Base-by-base conservation (phyloP, 2,329 filamentous ascomycete genomes). In the Aspergillus flavus region DNA sequence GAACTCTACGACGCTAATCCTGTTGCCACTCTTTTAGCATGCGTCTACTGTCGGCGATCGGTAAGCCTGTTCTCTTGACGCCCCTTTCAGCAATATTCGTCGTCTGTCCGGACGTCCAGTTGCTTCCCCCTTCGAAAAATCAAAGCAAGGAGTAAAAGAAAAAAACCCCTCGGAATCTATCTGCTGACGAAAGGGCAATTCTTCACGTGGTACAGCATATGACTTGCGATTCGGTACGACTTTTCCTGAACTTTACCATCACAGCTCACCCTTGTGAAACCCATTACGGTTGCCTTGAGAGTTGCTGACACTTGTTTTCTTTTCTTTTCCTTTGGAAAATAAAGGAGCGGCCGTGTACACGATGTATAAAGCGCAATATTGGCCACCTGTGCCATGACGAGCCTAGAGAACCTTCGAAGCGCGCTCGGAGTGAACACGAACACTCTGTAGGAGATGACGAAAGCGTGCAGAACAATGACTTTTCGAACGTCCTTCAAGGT, bases 331-430 rank as follows among this genome's bases (percentile, higher is more conserved):
- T 71, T 59, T 54, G 48, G 62, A 56, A 57, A 61, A 50, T 64
- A 58, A 79, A 96, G 93, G 93, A 96, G 83, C 90, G 95, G 77
- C 95, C 95, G 74, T 99, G 95, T 86, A 94, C 93, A 73, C 88
- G 95, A 81, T 99, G 95, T 84, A 92, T 98, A 81, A 99, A 98
- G 83, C 90, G 95, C 75, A 97, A 97, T 82, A 99, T 99, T 79
- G 95, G 94, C 73, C 95, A 99, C 80, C 86, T 99, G 69, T 99
- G 95, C 80, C 95, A 97, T 82, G 95, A 99, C 80, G 95, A 98
- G 81, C 94, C 94, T 70, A 90, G 94, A 79, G 94, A 99, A 75
- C 84, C 89, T 70, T 87, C 90, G 64, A 96, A 95, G 81, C 94
- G 94, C 80, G 81, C 86, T 71, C 97, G 94, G 81, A 86, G 83